Evolutionary conservation across 202 grass and related monocot species (phyloP), one percentile per base, ranked within the genome.

Genomic region (Carex sylvatica): DNA sequence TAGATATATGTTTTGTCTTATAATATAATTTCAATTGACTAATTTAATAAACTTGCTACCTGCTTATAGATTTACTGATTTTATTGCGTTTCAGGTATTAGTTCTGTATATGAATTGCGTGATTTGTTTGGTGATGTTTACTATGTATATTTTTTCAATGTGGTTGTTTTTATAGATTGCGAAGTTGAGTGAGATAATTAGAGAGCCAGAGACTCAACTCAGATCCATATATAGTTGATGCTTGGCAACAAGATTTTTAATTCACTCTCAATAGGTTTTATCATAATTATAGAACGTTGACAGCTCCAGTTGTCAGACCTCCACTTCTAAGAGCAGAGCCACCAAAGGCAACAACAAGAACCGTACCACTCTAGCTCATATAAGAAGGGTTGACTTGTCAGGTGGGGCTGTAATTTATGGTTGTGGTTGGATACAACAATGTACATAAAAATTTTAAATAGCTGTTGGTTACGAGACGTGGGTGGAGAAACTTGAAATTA

Each of bases 131-230:
- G 79, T 4, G 18, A 78, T 52, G 70, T 87, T 61, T 33, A 42
- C 47, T 70, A 66, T 71, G 61, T 84, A 65, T 23, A 2, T 46
- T 5, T 59, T 42, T 80, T 65, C 6, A 51, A 82, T 20, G 65
- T 86, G 46, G 31, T 42, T 42, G 38, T 85, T 71, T 87, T 11
- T 84, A 51, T 74, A 98, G 95, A 89, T 98, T 88, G 87, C 78
- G 71, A 94, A 87, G 56, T 74, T 98, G 86, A 93, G 87, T 73
- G 70, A 91, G 7, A 82, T 60, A 55, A 87, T 93, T 46, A 93
- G 88, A 84, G 86, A 94, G 88, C 91, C 91, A 7, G 92, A 94
- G 81, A 93, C 92, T 33, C 89, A 97, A 67, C 90, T 97, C 8
- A 97, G 91, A 70, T 97, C 94, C 78, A 28, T 28, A 28, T 28